phyloP scores from a whole-genome alignment of 192 early-diverging fungal species.

The Coemansia sp. region DNA sequence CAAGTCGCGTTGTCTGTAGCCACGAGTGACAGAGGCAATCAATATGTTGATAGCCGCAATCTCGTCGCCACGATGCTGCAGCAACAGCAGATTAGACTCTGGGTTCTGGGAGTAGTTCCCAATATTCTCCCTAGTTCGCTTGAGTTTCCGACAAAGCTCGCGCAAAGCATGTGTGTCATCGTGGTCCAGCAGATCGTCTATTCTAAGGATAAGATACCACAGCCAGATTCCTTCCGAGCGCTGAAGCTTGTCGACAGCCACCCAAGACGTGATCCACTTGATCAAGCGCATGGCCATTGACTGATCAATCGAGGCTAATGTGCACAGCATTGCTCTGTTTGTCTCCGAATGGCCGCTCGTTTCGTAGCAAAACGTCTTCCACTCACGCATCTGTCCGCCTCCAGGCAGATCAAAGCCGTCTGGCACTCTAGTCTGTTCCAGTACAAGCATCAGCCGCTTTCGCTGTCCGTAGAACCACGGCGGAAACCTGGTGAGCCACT shows the following conservation, averaged over 20 bases:
- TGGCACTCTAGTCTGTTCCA: slow-evolving; percentile 11
- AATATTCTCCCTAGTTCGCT: slow-evolving; percentile 16
- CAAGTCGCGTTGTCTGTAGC: slow-evolving; percentile 40
- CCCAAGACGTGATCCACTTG: slow-evolving; percentile 40
- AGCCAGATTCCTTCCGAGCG: slow-evolving; percentile 36
- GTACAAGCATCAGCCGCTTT: neutral
- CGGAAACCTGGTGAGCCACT: slow-evolving; percentile 22
- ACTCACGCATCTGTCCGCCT: slow-evolving; percentile 24
- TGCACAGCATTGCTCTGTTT: slow-evolving; percentile 17
- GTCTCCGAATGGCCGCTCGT: neutral
- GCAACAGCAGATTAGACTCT: neutral
- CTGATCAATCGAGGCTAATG: slow-evolving; percentile 39
- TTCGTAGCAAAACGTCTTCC: slow-evolving; percentile 41
- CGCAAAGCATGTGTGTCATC: slow-evolving; percentile 44
- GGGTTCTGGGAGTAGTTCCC: slow-evolving; percentile 7
- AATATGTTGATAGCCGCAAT: slow-evolving; percentile 46
- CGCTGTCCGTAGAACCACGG: slow-evolving; percentile 17
- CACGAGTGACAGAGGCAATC: slow-evolving; percentile 36
- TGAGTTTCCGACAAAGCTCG: slow-evolving; percentile 39
- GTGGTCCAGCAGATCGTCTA: slow-evolving; percentile 41
- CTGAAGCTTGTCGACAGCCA: slow-evolving; percentile 23
- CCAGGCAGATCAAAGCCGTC: slow-evolving; percentile 14
- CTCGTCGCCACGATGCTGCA: slow-evolving; percentile 18
- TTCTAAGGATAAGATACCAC: slow-evolving; percentile 41
- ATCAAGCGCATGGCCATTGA: slow-evolving; percentile 36